These are phyloP conservation scores for Nicotiana noctiflora DNA, from an alignment of 257 asterid species.

Conservation along the genomic window DNA sequence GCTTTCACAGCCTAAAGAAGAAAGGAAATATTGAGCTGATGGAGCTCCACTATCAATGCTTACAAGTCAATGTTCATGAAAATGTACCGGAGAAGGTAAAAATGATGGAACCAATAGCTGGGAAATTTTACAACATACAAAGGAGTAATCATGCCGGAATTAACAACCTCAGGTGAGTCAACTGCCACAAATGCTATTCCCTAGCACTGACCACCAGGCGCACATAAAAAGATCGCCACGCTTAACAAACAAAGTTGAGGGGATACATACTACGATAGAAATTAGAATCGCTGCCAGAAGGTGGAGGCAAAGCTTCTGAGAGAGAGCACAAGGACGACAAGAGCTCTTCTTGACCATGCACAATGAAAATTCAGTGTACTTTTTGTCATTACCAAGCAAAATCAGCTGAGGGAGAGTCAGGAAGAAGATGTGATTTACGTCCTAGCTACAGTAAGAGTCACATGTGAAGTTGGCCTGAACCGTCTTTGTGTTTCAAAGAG, in stretches of 20 bases:
- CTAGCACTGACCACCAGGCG: slow-evolving; percentile 73
- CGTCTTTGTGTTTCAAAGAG: slow-evolving; percentile 57
- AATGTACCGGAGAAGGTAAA: neutral
- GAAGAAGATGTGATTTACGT: slow-evolving; percentile 15
- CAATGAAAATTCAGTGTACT: neutral
- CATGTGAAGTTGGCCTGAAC: slow-evolving; percentile 54
- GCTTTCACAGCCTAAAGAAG: neutral
- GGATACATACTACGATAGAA: slow-evolving; percentile 1
- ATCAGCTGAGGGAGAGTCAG: slow-evolving; percentile 27
- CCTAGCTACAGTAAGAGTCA: slow-evolving; percentile 29
- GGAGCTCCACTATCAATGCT: neutral
- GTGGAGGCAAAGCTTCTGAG: slow-evolving; percentile 1
- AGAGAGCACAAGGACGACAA: slow-evolving; percentile 10
- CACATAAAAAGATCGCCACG: slow-evolving; percentile 16
- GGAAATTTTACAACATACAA: slow-evolving; percentile 18
- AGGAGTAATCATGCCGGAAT: slow-evolving; percentile 21
- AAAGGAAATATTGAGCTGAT: neutral
- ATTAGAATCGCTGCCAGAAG: neutral
- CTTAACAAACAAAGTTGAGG: neutral
- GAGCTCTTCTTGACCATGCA: slow-evolving; percentile 16
- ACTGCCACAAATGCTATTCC: slow-evolving; percentile 37
- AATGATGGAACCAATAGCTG: neutral
- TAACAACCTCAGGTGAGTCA: slow-evolving; percentile 77
- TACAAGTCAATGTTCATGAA: neutral
- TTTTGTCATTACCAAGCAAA: slow-evolving; percentile 23